These are phyloP conservation scores for Metschnikowia aberdeeniae DNA, from an alignment of 805 yeast species.

Conservation along the genomic window DNA sequence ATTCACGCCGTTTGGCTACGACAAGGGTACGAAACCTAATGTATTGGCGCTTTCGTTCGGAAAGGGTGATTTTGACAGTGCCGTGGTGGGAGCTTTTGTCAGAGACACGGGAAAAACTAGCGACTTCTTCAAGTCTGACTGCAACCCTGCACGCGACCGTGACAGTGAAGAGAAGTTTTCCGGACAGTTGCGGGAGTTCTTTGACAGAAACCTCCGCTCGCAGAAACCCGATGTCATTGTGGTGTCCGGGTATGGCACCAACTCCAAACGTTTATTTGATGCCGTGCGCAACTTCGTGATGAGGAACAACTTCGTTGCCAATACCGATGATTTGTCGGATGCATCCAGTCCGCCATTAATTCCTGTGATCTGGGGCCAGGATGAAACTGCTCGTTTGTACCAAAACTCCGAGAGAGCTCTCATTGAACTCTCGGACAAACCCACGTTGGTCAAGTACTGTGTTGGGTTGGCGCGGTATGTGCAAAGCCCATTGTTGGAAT, in stretches of 20 bases:
- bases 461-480: slow-evolving; percentile 87
- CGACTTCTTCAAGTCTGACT: slow-evolving; percentile 74
- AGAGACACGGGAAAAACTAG: slow-evolving; percentile 78
- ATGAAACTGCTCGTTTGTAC: slow-evolving; percentile 87
- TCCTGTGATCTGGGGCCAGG: slow-evolving; percentile 78
- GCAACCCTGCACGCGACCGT: slow-evolving; percentile 52
- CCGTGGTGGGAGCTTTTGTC: slow-evolving; percentile 75
- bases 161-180: slow-evolving; percentile 44
- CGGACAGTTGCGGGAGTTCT: slow-evolving; percentile 64
- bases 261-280: slow-evolving; percentile 57
- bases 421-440: slow-evolving; percentile 78
- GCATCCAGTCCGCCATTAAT: slow-evolving; percentile 49
- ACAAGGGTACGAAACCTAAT: slow-evolving; percentile 78
- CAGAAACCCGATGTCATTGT: slow-evolving; percentile 82
- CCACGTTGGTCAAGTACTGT: slow-evolving; percentile 76
- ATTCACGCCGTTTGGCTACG: slow-evolving; percentile 72
- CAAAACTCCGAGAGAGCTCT: slow-evolving; percentile 74
- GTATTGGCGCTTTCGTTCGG: slow-evolving; percentile 83
- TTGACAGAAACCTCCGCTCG: slow-evolving; percentile 52
- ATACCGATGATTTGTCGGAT: slow-evolving; percentile 41
- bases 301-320: slow-evolving; percentile 49
- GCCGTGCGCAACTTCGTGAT: slow-evolving; percentile 54
- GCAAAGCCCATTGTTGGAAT: slow-evolving; percentile 91
- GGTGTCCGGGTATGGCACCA: slow-evolving; percentile 81
- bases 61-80: slow-evolving; percentile 78